Evolutionary conservation across 768 basidiomycete genomes (phyloP).

Genomic region (Strobilomyces echinocephalus): DNA sequence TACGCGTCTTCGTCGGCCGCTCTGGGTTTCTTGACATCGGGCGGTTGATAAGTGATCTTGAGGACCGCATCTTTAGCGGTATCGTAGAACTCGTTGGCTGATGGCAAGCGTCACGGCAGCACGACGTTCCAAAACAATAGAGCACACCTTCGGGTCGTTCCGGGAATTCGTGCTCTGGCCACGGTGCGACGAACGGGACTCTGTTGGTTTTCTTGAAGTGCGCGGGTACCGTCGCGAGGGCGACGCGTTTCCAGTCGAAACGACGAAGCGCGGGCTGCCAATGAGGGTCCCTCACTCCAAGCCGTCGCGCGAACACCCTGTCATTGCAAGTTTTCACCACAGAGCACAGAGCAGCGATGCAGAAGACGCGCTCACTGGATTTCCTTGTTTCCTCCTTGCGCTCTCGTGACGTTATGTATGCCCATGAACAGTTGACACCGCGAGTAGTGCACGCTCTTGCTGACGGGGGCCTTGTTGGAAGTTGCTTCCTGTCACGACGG

Average conservation of each 20-base stretch:
- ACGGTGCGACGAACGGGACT: slow-evolving; percentile 50
- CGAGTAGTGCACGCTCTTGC: slow-evolving; percentile 61
- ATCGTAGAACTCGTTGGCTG: slow-evolving; percentile 50
- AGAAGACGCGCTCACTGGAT: slow-evolving; percentile 40
- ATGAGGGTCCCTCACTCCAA: slow-evolving; percentile 55
- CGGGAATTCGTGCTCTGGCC: slow-evolving; percentile 55
- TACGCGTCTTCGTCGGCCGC: slow-evolving; percentile 52
- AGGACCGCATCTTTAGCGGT: slow-evolving; percentile 57
- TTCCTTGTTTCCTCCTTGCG: slow-evolving; percentile 32
- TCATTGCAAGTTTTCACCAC: slow-evolving; percentile 1
- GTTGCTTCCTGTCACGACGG: slow-evolving; percentile 15
- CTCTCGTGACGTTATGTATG: slow-evolving; percentile 41
- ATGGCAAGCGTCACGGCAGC: slow-evolving; percentile 6
- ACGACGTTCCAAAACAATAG: neutral
- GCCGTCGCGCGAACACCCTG: slow-evolving; percentile 75
- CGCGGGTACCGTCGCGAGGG: slow-evolving; percentile 60
- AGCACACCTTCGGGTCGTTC: slow-evolving; percentile 31
- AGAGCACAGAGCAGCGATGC: neutral
- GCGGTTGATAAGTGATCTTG: slow-evolving; percentile 68
- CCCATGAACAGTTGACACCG: slow-evolving; percentile 74
- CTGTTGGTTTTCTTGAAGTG: slow-evolving; percentile 33
- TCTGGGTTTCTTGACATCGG: slow-evolving; percentile 37
- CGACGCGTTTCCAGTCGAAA: slow-evolving; percentile 72
- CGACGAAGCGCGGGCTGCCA: slow-evolving; percentile 54
- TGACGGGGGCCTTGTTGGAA: slow-evolving; percentile 22